Percentiles rank a stretch among this genome's conserved stretches.
Conservation (phyloP, 2,329 filamentous ascomycete species). For the Beauveria sp. region DNA sequence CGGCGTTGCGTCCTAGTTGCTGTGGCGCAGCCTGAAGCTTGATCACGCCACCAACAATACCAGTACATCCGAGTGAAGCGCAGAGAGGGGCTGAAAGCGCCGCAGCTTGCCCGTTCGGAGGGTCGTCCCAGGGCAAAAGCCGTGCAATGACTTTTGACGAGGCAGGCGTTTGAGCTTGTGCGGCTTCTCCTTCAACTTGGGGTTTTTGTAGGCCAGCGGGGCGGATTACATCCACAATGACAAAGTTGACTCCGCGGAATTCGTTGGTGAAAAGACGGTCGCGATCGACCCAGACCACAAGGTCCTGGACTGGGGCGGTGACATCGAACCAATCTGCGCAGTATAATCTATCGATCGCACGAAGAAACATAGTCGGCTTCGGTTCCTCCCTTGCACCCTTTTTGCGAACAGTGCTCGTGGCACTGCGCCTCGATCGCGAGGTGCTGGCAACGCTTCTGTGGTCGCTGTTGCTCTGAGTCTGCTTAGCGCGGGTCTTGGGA, state of each 20-base stretch:
- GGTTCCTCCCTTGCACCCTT: constrained; percentile 54
- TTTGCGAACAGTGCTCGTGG: constrained; percentile 60
- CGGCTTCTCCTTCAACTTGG: constrained; percentile 58
- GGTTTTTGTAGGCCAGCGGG: constrained; percentile 70
- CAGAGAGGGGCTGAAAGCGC: constrained; percentile 75
- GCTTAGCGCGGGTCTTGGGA: constrained; percentile 75
- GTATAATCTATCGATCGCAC: constrained; percentile 65
- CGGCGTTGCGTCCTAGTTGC: constrained; percentile 58
- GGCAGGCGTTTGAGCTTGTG: constrained; percentile 36
- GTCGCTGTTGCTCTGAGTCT: constrained; percentile 58
- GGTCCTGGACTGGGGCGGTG: constrained; percentile 45
- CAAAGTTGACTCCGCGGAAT: constrained; percentile 70
- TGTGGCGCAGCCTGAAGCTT: constrained; percentile 76
- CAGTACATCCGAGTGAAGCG: constrained; percentile 60
- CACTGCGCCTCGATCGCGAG: constrained; percentile 71
- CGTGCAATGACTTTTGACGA: constrained; percentile 63
- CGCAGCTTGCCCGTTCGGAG: constrained; percentile 71
- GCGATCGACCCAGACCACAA: constrained; percentile 79
- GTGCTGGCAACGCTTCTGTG: constrained; percentile 73
- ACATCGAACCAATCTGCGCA: constrained; percentile 73
- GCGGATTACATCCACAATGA: constrained; percentile 76
- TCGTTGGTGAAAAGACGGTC: constrained; percentile 66
- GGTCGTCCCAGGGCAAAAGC: constrained; percentile 73
- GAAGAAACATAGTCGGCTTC: constrained; percentile 64
- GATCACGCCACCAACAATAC: constrained; percentile 76